Percentiles rank a stretch among this genome's conserved stretches.
phyloP scores from a whole-genome alignment of 2,329 filamentous ascomycete species.

The Teratosphaeria destructans region DNA sequence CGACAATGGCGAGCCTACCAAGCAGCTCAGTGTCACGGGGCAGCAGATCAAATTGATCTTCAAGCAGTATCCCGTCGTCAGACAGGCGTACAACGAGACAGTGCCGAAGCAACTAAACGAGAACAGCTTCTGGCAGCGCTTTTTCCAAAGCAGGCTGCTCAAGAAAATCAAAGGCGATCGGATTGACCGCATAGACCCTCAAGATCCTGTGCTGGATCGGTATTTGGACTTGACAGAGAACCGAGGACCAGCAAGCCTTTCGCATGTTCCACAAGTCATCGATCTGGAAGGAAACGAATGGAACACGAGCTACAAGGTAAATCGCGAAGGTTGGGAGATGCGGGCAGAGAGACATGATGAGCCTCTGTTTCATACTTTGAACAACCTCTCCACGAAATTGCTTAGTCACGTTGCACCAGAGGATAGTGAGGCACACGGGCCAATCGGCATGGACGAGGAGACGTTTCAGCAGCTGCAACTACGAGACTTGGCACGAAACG shows the following conservation, averaged over 20 bases:
- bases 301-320: slow-evolving; percentile 79
- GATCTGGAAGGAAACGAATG: slow-evolving; percentile 91
- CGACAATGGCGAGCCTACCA: slow-evolving; percentile 50
- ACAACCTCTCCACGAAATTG: slow-evolving; percentile 85
- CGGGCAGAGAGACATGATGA: slow-evolving; percentile 62
- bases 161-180: slow-evolving; percentile 89
- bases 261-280: slow-evolving; percentile 76
- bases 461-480: slow-evolving; percentile 66
- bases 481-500: slow-evolving; percentile 66
- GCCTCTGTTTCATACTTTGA: slow-evolving; percentile 83
- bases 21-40: slow-evolving; percentile 73
- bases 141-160: slow-evolving; percentile 82
- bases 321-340: slow-evolving; percentile 85
- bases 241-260: slow-evolving; percentile 37
- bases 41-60: slow-evolving; percentile 93
- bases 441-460: slow-evolving; percentile 59
- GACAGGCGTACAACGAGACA: slow-evolving; percentile 84
- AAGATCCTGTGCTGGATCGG: slow-evolving; percentile 72
- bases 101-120: slow-evolving; percentile 67
- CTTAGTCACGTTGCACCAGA: slow-evolving; percentile 79
- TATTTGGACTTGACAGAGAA: slow-evolving; percentile 62
- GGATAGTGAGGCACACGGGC: slow-evolving; percentile 56
- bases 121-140: slow-evolving; percentile 80
- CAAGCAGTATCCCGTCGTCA: slow-evolving; percentile 81
- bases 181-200: slow-evolving; percentile 63